phyloP scores from a whole-genome alignment of 148 eudicot species.

The Fagopyrum tataricum region DNA sequence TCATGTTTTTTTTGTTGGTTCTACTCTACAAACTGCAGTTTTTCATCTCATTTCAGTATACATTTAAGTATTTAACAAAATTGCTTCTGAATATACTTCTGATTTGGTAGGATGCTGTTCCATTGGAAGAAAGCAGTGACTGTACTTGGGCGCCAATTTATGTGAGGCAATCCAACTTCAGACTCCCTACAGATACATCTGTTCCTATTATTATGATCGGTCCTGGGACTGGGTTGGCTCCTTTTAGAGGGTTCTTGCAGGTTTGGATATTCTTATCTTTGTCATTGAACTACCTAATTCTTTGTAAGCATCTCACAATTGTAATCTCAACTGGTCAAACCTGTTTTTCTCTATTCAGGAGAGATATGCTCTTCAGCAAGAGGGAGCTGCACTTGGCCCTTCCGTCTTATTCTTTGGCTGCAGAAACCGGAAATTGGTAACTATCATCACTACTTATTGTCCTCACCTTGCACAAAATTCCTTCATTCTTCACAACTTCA shows the following conservation, averaged over 20 bases:
- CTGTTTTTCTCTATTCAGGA: slow-evolving; percentile 41
- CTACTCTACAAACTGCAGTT: background rate
- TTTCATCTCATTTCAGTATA: background rate
- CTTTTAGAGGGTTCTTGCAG: slow-evolving; percentile 98
- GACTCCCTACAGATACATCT: slow-evolving; percentile 71
- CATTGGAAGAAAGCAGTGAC: slow-evolving; percentile 52
- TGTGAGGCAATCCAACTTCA: slow-evolving; percentile 91
- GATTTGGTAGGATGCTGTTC: slow-evolving; percentile 51
- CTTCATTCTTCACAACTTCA: background rate
- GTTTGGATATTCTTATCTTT: slow-evolving; percentile 20
- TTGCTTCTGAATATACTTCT: background rate
- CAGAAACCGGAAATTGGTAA: slow-evolving; percentile 74
- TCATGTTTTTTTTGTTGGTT: background rate
- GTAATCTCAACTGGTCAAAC: background rate
- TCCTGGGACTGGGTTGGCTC: slow-evolving; percentile 98
- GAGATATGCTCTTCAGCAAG: slow-evolving; percentile 61
- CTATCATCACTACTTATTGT: background rate
- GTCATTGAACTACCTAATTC: background rate
- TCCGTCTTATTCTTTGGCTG: slow-evolving; percentile 80
- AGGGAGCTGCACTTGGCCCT: slow-evolving; percentile 77
- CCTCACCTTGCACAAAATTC: background rate
- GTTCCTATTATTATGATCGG: slow-evolving; percentile 93
- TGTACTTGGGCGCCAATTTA: slow-evolving; percentile 82
- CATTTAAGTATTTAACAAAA: background rate
- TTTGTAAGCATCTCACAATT: background rate